Evolutionary conservation across 495 filamentous ascomycete genomes (phyloP).

Genomic region (Xylaria longipes): DNA sequence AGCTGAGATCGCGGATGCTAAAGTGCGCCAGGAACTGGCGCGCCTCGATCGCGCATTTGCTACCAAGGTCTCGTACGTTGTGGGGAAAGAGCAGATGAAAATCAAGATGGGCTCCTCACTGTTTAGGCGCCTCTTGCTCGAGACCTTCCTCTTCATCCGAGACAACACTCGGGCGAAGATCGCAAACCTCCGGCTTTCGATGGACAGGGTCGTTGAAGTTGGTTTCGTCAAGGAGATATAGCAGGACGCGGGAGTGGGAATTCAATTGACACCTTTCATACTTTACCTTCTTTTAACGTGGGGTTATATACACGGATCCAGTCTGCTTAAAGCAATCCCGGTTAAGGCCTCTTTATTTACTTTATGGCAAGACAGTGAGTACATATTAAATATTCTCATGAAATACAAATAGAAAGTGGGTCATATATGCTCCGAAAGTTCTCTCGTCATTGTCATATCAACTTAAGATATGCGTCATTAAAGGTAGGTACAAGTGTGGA

Average conservation of each 20-base stretch:
- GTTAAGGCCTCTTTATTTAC: background rate
- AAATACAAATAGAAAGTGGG: background rate
- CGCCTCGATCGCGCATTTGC: slow-evolving; percentile 63
- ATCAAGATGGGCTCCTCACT: slow-evolving; percentile 54
- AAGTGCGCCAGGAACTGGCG: slow-evolving; percentile 51
- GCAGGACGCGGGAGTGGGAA: slow-evolving; percentile 7
- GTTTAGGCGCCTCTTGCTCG: slow-evolving; percentile 55
- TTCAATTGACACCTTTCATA: background rate
- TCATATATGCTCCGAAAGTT: background rate
- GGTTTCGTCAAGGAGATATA: slow-evolving; percentile 72
- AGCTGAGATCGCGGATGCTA: slow-evolving; percentile 44
- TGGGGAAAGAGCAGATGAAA: slow-evolving; percentile 75
- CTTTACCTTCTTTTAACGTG: background rate
- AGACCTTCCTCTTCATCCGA: slow-evolving; percentile 69
- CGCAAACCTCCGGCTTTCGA: slow-evolving; percentile 63
- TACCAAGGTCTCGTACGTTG: slow-evolving; percentile 69
- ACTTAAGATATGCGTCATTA: background rate
- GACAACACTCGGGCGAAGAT: slow-evolving; percentile 73
- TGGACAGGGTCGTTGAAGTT: slow-evolving; percentile 70
- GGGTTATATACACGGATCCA: background rate
- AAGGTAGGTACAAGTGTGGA: background rate
- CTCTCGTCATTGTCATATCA: background rate
- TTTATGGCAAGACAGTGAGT: background rate
- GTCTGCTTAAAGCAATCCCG: background rate
- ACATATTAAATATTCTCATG: background rate